Conservation (phyloP, 306 rosid species). For the Rosa rugosa region DNA sequence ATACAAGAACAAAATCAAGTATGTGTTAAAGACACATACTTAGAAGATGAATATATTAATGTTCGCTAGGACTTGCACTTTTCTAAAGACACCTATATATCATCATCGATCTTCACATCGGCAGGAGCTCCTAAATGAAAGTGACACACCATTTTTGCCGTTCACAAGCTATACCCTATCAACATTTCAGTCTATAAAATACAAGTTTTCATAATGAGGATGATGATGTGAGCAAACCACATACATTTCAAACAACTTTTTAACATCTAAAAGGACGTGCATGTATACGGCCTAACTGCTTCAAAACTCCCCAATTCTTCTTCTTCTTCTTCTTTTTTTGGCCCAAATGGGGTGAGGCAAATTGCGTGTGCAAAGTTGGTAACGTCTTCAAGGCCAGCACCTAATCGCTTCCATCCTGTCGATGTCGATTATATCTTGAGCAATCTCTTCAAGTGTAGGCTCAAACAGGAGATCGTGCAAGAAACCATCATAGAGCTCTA, state of each 20-base stretch:
- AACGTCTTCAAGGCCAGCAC: slow-evolving; percentile 12
- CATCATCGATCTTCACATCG: not conserved
- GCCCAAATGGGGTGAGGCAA: not conserved
- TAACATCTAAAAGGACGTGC: no score
- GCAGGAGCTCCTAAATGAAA: not conserved
- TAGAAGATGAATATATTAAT: not conserved
- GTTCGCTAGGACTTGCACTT: not conserved
- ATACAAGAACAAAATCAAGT: not conserved
- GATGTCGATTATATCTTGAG: slow-evolving; percentile 74
- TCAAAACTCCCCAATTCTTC: slow-evolving; percentile 7
- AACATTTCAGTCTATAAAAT: not conserved
- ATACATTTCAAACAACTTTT: no score
- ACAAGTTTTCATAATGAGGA: not conserved
- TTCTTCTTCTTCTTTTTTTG: no score
- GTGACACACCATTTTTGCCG: not conserved
- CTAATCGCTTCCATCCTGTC: slow-evolving; percentile 79
- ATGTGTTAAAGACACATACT: not conserved
- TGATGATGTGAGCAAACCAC: not conserved
- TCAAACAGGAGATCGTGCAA: slow-evolving; percentile 92
- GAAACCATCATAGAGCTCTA: slow-evolving; percentile 90
- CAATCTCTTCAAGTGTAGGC: slow-evolving; percentile 87
- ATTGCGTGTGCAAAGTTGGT: slow-evolving; percentile 12
- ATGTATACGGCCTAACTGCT: slow-evolving; percentile 22
- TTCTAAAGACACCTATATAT: not conserved
- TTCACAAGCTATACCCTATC: not conserved